A percentile compares a stretch with the other conserved stretches of the same genome.
Conservation (phyloP, 176 grass and related monocot genomes). For the Olyra latifolia region DNA sequence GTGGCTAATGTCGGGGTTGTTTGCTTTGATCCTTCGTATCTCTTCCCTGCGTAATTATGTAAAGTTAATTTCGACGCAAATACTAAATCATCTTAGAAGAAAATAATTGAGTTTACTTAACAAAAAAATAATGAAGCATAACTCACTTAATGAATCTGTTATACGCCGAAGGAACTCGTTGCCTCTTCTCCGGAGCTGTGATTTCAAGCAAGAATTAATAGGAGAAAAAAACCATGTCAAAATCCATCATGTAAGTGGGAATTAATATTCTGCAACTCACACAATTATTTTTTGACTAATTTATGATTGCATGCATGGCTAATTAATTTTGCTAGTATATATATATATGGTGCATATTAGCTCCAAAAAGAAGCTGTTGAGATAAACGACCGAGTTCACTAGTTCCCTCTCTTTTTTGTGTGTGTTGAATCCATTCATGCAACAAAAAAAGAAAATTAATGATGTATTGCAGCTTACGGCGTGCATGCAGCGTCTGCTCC, state of each 20-base stretch:
- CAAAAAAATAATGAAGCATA: not conserved
- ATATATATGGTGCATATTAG: not conserved
- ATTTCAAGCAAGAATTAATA: constrained; percentile 5
- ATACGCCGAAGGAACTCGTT: constrained; percentile 90
- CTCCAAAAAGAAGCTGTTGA: not conserved
- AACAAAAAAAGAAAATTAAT: not conserved
- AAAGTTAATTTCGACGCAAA: not conserved
- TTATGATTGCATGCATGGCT: constrained; percentile 14
- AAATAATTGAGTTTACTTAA: not conserved
- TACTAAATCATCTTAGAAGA: not conserved
- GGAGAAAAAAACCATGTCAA: not conserved
- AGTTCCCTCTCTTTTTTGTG: too few species aligned
- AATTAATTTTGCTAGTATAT: not conserved
- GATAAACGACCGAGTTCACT: not conserved
- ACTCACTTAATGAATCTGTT: constrained; percentile 98
- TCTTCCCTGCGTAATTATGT: constrained; percentile 61
- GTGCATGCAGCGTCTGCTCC: constrained; percentile 43
- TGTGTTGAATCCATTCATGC: not conserved
- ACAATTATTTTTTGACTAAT: not conserved
- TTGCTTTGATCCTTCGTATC: constrained; percentile 90
- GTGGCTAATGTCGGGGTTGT: constrained; percentile 94
- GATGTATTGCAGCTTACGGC: constrained; percentile 35
- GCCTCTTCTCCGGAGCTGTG: constrained; percentile 85
- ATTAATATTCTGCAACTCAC: too few species aligned
- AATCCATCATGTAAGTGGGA: not conserved